These are phyloP conservation scores for Seminavis robusta DNA, from an alignment of 108 stramenopile genomes.

Conservation along the genomic window DNA sequence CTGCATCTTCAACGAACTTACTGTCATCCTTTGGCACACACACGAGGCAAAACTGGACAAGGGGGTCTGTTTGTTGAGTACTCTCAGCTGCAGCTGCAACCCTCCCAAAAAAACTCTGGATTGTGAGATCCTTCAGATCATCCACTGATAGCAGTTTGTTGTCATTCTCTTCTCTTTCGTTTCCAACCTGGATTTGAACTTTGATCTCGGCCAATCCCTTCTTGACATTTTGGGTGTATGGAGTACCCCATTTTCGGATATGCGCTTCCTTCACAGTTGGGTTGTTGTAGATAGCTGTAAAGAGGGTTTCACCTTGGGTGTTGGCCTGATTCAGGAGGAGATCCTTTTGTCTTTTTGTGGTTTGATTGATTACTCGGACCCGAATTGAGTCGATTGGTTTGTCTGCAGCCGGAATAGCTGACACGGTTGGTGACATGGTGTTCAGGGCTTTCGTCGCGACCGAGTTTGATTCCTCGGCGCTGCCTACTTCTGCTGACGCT, in stretches of 20 bases:
- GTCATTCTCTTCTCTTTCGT: constrained; percentile 14
- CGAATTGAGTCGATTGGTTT: too few species aligned
- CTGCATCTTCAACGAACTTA: too few species aligned
- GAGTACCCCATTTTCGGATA: constrained; percentile 26
- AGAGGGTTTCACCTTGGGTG: constrained; percentile 15
- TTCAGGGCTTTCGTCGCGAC: too few species aligned
- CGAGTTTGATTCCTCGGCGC: too few species aligned
- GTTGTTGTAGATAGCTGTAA: constrained; percentile 24
- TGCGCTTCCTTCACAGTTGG: constrained; percentile 24
- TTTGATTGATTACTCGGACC: constrained; percentile 21
- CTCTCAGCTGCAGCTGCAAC: constrained; percentile 4
- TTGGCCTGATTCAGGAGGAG: constrained; percentile 16
- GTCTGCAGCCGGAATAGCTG: too few species aligned
- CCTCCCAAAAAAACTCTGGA: constrained; percentile 10
- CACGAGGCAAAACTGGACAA: background rate
- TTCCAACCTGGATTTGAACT: constrained; percentile 20
- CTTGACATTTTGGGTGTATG: constrained; percentile 15
- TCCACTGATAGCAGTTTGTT: constrained; percentile 13
- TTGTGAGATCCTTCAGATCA: constrained; percentile 21
- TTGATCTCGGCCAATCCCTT: constrained; percentile 10
- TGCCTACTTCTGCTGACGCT: too few species aligned
- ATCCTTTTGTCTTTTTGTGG: constrained; percentile 15
- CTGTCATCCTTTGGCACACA: background rate
- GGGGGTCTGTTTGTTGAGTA: background rate
- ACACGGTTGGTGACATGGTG: too few species aligned